phyloP scores from a whole-genome alignment of 192 early-diverging fungal species.

The Rhizoclosmatium sp. region DNA sequence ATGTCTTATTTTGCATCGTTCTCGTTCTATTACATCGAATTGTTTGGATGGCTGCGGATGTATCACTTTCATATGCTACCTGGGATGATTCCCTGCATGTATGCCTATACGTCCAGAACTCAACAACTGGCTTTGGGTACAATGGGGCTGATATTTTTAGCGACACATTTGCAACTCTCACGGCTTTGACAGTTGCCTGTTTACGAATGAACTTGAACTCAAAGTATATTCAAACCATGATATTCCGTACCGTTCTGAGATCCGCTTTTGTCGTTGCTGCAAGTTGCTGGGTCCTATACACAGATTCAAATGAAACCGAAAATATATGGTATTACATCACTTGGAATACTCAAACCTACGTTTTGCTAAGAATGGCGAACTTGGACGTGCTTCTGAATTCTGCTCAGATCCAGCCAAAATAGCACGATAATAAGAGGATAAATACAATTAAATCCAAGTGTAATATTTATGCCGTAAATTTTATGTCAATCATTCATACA shows the following conservation, averaged over 20 bases:
- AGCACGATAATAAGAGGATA: too few species aligned
- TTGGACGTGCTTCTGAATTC: background rate
- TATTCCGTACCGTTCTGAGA: background rate
- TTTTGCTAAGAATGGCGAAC: background rate
- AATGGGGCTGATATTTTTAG: background rate
- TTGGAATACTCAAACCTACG: background rate
- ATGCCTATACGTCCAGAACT: background rate
- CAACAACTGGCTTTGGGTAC: background rate
- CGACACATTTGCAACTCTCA: background rate
- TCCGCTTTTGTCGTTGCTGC: background rate
- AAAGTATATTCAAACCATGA: background rate
- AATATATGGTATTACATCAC: background rate
- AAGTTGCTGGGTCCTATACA: background rate
- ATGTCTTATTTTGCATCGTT: background rate
- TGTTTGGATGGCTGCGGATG: background rate
- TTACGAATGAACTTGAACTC: background rate
- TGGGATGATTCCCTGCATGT: background rate
- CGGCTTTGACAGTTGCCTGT: background rate
- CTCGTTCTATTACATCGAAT: background rate
- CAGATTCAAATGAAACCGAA: background rate
- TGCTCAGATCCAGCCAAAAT: too few species aligned
- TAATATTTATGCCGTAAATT: too few species aligned
- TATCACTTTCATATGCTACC: background rate
- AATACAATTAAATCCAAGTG: too few species aligned
- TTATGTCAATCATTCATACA: too few species aligned